Evolutionary conservation across 495 filamentous ascomycete species (phyloP), one percentile per base, ranked within the genome.

Genomic region (Parathielavia appendiculata): DNA sequence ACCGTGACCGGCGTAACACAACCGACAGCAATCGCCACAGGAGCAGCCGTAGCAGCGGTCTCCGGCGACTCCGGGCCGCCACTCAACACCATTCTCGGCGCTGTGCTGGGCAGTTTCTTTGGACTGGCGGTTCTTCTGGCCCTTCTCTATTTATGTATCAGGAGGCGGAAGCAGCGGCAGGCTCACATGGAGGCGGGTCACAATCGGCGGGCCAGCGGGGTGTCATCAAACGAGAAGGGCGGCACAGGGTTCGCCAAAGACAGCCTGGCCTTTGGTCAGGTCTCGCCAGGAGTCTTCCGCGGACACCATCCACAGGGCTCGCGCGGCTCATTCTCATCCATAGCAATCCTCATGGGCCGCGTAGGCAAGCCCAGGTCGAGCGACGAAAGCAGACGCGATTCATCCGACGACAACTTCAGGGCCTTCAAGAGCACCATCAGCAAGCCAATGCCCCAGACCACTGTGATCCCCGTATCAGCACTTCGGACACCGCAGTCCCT

Each of bases 81-180:
- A 41, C 50, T 59, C 34, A 71, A 69, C 17, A 64, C 78, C 17
- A 86, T 95, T 35, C 80, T 98, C 1, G 91, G 88, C 48, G 87
- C 86, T 40, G 86, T 87, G 1, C 79, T 98, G 1, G 91, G 92
- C 5, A 83, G 84, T 16, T 81, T 96, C 22, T 79, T 90, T 54
- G 91, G 87, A 1, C 70, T 87, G 48, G 85, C 82, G 16, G 69
- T 86, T 1, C 68, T 97, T 11, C 71, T 97, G n/a, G 75, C 86
- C 12, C 55, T 85, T 10, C 60, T 89, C 5, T 77, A 96, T 16
- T 73, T 91, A 48, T 75, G 87, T 30, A 71, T 98, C 12, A 81
- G 83, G 63, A 85, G 83, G 57, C 75, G 79, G 54, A 71, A 63
- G 63, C 76, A 68, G 60, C 64, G 67, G 54, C 78, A 81, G 59